Base-by-base conservation (phyloP, 129 eudicot species). In the Erigeron canadensis region DNA sequence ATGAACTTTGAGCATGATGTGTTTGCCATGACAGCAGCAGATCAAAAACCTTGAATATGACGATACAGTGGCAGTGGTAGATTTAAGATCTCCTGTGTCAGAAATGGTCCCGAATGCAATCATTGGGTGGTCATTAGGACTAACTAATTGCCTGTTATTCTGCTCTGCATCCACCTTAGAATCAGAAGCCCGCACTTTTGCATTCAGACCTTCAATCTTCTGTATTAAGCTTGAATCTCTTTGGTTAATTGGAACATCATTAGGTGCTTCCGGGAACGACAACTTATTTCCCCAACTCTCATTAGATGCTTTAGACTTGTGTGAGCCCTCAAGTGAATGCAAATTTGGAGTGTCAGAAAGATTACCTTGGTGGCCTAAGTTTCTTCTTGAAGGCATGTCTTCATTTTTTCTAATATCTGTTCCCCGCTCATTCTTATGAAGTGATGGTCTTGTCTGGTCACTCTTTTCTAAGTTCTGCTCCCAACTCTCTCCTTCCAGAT, bases 131-230 rank as follows among this genome's bases (percentile, higher is more conserved):
- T 64, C 71, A 61, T 73, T 83, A 39, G 65, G 51, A 65, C 71
- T 79, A 50, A 39, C 69, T 21, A 70, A 65, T 19, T 70, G 70
- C 71, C 80, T 77, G 60, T 65, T 74, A 69, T 65, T 79, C 19
- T 84, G 88, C 62, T 82, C 94, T 10, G 76, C 45, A 43, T 76
- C 86, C 61, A 67, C 72, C 5, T 83, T 69, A 66, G 72, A 85
- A 86, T 88, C 97, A 82, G 91, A 82, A 65, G 82, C 86, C 64
- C 99, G 84, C 5, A 68, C 80, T 84, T 95, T 87, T 8, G 90
- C 96, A 81, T 95, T 95, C 69, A 87, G 77, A 79, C 80, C 91
- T 72, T 90, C 99, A 56, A 95, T 88, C 60, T 88, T 95, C 65
- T 86, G 89, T 59, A 95, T 84, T 84, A 95, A 77, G 60, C 80